Percentiles rank a stretch among this genome's conserved stretches.
Evolutionary conservation across 805 yeast genomes (phyloP).

Genomic region (Candida ovalis): DNA sequence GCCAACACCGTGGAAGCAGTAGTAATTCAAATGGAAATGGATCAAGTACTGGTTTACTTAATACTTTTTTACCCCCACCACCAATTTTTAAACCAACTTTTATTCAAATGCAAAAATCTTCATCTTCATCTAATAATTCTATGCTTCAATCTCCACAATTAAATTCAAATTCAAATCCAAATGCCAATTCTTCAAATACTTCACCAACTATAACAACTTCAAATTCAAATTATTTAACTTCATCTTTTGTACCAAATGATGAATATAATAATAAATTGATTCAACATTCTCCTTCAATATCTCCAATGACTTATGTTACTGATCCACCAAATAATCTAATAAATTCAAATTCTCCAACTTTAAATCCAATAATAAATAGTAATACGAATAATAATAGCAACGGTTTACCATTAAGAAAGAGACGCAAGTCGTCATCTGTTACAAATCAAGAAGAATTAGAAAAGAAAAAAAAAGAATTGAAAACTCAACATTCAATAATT

Average conservation of each 20-base stretch:
- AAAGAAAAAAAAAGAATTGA: constrained; percentile 43
- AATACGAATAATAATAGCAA: too few species aligned
- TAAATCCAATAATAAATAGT: constrained; percentile 1
- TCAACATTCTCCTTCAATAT: constrained; percentile 30
- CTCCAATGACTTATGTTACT: constrained; percentile 27
- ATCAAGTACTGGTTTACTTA: constrained; percentile 2
- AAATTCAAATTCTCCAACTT: neutral
- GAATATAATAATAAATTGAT: constrained; percentile 23
- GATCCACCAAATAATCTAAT: constrained; percentile 16
- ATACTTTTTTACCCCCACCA: constrained; percentile 38
- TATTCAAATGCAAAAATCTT: constrained; percentile 37
- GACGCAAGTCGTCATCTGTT: constrained; percentile 27
- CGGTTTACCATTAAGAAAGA: constrained; percentile 11
- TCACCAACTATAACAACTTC: constrained; percentile 4
- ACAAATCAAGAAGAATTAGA: constrained; percentile 32
- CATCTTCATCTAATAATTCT: too few species aligned
- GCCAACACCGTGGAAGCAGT: too few species aligned
- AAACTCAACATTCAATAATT: constrained; percentile 68
- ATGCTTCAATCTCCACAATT: neutral
- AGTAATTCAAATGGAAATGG: neutral
- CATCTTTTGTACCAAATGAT: constrained; percentile 27
- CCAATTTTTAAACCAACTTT: constrained; percentile 46
- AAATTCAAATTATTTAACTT: constrained; percentile 29
- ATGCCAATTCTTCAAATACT: constrained; percentile 5
- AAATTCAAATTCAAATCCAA: constrained; percentile 3